Evolutionary conservation across 106 monocot species (phyloP), one percentile per base, ranked within the genome.

Genomic region (Apostasia ramifera): DNA sequence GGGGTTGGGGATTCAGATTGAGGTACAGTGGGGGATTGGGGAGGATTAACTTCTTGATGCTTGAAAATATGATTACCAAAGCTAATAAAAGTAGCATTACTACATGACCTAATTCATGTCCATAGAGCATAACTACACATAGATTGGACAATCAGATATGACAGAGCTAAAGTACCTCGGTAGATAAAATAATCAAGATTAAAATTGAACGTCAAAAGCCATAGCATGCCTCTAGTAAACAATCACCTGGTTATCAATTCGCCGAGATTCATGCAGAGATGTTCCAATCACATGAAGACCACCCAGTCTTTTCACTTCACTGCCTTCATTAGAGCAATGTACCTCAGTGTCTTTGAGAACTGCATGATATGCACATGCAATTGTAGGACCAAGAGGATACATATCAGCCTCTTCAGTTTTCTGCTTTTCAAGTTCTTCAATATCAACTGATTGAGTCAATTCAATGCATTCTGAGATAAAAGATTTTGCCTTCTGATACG

Each of bases 221-320:
- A 62, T 59, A 10, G 51, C 3, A 61, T 51, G 26, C 71, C 38
- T 39, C 26, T 26, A 26, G 26, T 26, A 26, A 26, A 26, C 26
- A 65, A 65, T 74, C 53, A 93, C 98, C 87, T 98, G 98, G 71
- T 98, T 93, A 82, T 98, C 98, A 64, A 98, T 98, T 66, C 98
- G 85, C 6, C 98, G 80, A 55, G 98, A 98, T 71, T 98, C 98
- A 73, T 98, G 98, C 63, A 93, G 83, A 76, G 97, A 98, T 43
- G 93, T 93, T n/a, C 93, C 93, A 70, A 93, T 90, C 74, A 98
- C 98, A 83, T 98, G 98, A 78, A 98, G 98, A 43, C 98, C 93
- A 43, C 98, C 98, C 49, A 93, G 76, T 67, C 68, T 80, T 83
- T 88, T 98, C 58, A 98, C 98, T 74, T 90, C 93, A 56, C 70